Evolutionary conservation across 1,284 basidiomycete genomes (phyloP), one percentile per base, ranked within the genome.

Genomic region (Gastroboletus turbinatus): DNA sequence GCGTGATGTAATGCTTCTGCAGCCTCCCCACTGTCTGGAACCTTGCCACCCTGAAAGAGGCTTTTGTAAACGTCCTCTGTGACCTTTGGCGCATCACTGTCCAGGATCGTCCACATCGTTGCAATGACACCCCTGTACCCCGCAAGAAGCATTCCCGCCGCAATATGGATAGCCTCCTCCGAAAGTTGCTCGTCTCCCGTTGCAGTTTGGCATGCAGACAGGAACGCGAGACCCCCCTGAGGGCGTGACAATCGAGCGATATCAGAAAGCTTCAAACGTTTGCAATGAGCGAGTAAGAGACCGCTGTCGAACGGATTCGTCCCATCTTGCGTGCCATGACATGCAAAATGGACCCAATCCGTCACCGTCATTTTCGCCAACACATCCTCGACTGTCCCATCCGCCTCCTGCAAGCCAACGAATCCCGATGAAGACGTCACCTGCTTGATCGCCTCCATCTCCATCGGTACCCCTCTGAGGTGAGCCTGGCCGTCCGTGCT

Each of bases 331-430:
- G 16, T 46, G 16, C 16, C 21, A 16, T 46, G 21, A 35, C 30
- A 27, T 21, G 45, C 19, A 36, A 46, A 21, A 16, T 23, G 45
- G 2, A 35, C 29, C 43, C 43, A 44, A 17, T 44, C 17, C 5
- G 43, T 44, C 6, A 27, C 23, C 5, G 9, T 27, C 42, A n/a
- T 27, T 17, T n/a, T 27, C 9, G 25, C 17, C 23, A 44, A 13
- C 0, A 58, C 56, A n/a, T 42, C 42, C n/a, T 60, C 32, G 17
- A 59, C 49, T 0, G 46, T 64, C 5, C 43, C 59, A 21, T 51
- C 32, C 13, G 46, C 19, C 5, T 61, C 59, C 8, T 42, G 32
- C 13, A 58, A 35, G 0, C 6, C 2, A 13, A 63, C 39, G 19
- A 43, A 54, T 11, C 51, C 21, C 2, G 51, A 51, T 3, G 30